Evolutionary conservation across 176 grass and related monocot genomes (phyloP).

Genomic region (Musa itinerans): DNA sequence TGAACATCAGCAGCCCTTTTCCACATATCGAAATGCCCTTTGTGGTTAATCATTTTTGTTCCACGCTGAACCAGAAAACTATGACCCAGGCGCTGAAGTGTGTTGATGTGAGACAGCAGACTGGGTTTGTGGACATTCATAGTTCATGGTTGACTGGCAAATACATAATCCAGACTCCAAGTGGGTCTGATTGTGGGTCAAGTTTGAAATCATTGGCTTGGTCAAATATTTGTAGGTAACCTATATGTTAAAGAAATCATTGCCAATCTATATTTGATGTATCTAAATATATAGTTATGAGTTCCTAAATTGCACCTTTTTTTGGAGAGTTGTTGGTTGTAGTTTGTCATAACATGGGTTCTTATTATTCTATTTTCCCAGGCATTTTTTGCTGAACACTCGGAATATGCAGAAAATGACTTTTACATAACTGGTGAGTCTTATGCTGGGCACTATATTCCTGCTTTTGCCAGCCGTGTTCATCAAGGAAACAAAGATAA

Average conservation of each 20-base stretch:
- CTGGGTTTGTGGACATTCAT: neutral
- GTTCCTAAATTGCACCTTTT: neutral
- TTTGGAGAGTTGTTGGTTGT: neutral
- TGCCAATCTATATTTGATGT: neutral
- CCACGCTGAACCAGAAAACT: neutral
- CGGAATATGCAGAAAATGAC: constrained; percentile 50
- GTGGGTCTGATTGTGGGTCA: neutral
- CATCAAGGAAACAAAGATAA: constrained; percentile 72
- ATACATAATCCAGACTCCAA: neutral
- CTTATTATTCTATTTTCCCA: constrained; percentile 18
- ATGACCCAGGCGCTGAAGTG: neutral
- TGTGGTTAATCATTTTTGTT: neutral
- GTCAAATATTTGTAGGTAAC: neutral
- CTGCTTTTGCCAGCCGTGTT: constrained; percentile 71
- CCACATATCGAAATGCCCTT: neutral
- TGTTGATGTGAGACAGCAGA: neutral
- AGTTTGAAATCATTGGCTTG: neutral
- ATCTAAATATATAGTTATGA: neutral
- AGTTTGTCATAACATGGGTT: neutral
- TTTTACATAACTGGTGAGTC: constrained; percentile 88
- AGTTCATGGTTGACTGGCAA: neutral
- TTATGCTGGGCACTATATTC: constrained; percentile 84
- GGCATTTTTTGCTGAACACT: constrained; percentile 71
- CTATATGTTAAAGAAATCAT: neutral
- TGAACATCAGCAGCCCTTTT: neutral